Evolutionary conservation across 176 grass and related monocot genomes (phyloP), one percentile per base, ranked within the genome.

Genomic region (Bonia amplexicaulis): DNA sequence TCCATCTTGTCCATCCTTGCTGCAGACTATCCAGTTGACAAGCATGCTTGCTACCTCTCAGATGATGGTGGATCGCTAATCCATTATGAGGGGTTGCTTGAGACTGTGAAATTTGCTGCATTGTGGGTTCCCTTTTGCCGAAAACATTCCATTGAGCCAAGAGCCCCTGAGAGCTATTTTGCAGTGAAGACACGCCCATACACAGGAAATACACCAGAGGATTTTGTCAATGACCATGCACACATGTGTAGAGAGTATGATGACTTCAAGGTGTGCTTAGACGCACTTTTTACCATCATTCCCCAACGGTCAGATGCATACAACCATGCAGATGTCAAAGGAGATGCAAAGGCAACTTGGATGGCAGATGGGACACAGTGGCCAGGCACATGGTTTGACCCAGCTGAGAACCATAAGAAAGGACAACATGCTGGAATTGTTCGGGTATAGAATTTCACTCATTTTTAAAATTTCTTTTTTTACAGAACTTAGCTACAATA

Each of bases 351-450:
- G 11, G 46, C 81, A 2, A 84, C 71, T 14, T 49, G 31, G 29
- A 84, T 75, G 82, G 45, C 57, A 0, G 71, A 84, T 52, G 82
- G 82, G 7, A 84, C 44, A 4, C 71, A 65, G 7, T 84, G 70
- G 82, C 45, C 82, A 11, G 72, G 76, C 22, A 29, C 76, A 27
- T 78, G 76, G 76, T 46, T 12, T 19, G 40, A 60, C 39, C 40
- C 76, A 15, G 39, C 13, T 2, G 8, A 60, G 13, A 46, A 78
- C n/a, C 76, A 78, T 20, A 29, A 14, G 7, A 78, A 78, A 4
- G 76, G 39, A 10, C 12, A 78, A 1, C 76, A 64, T 9, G 23
- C 22, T 1, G 76, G 22, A 52, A 78, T 78, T 19, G n/a, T 78
- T 42, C 6, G 46, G 76, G 73, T 76, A 76, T 12, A 39, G 48